Evolutionary conservation across 169 alveolate genomes (phyloP), one percentile per base, ranked within the genome.

Genomic region (Cryptosporidium sp.): DNA sequence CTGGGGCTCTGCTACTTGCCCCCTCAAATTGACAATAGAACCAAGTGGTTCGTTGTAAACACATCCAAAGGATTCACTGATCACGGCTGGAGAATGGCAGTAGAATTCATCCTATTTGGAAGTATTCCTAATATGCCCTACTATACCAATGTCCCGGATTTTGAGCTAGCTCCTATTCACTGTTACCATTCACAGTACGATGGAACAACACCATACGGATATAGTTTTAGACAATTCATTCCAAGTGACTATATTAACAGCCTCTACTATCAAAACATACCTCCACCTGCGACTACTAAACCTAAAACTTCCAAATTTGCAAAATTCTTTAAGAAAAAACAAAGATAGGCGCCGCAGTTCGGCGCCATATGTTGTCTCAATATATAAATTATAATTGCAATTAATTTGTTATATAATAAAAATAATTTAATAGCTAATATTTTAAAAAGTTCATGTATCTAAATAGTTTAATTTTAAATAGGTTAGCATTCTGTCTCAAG

Each of bases 21-120:
- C 12, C 89, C 89, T 14, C 80, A 80, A 62, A 80, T 80, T 2
- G 89, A 80, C 33, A 80, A 62, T 29, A 16, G 89, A 45, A 62
- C 89, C 14, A 80, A 45, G 52, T 80, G 89, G 89, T 80, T 62
- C 12, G 74, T 80, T 6, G 89, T 80, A n/a, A 52, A 80, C 70
- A 61, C 89, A 14, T 23, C 89, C 39, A 59, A 80, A 39, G 89
- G 89, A 21, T 62, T 80, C 29, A 43, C 16, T n/a, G 89, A 80
- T 12, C 5, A 16, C 23, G 89, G 89, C 0, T 80, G 89, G 89
- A 80, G 55, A 62, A 80, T 80, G 89, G 89, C 89, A 3, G 33
- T 62, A n/a, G 89, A 80, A 45, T 80, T 80, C 74, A 80, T 80
- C 2, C 35, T 80, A 43, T 62, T 65, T 9, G 75, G 69, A 8